These are phyloP conservation scores for Termitomyces sp. DNA, from an alignment of 768 basidiomycete species.

Conservation along the genomic window DNA sequence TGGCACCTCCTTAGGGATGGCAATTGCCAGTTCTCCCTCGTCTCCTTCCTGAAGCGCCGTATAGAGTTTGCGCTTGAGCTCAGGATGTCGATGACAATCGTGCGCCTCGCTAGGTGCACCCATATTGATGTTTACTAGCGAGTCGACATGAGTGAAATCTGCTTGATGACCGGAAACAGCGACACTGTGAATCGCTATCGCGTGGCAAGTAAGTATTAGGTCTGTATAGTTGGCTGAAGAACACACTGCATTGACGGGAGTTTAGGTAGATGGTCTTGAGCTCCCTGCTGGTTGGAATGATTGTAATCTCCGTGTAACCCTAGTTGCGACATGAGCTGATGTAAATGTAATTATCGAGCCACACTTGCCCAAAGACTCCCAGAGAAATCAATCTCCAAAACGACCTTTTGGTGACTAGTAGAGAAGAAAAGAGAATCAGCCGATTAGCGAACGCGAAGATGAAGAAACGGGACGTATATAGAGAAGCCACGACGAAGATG, in stretches of 20 bases:
- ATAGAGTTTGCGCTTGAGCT: slow-evolving; percentile 89
- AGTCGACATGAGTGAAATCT: slow-evolving; percentile 77
- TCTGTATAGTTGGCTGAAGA: neutral
- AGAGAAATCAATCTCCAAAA: slow-evolving; percentile 88
- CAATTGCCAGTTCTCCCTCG: slow-evolving; percentile 92
- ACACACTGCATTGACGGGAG: slow-evolving; percentile 82
- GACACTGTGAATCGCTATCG: slow-evolving; percentile 64
- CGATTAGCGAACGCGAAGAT: slow-evolving; percentile 16
- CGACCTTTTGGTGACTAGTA: slow-evolving; percentile 96
- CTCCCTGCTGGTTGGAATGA: slow-evolving; percentile 74
- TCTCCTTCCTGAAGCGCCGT: slow-evolving; percentile 87
- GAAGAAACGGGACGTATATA: slow-evolving; percentile 65
- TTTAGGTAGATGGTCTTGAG: slow-evolving; percentile 85
- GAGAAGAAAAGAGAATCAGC: slow-evolving; percentile 46
- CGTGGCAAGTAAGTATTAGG: slow-evolving; percentile 14
- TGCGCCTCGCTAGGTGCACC: slow-evolving; percentile 47
- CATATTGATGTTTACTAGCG: slow-evolving; percentile 59
- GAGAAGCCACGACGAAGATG: slow-evolving; percentile 78
- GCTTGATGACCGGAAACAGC: slow-evolving; percentile 67
- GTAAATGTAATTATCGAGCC: slow-evolving; percentile 2
- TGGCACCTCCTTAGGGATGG: slow-evolving; percentile 70
- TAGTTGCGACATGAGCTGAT: slow-evolving; percentile 27
- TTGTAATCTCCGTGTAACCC: slow-evolving; percentile 93
- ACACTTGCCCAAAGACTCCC: slow-evolving; percentile 75
- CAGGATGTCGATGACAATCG: slow-evolving; percentile 87